Evolutionary conservation across 257 asterid species (phyloP).

Genomic region (Solanum paucissectum): DNA sequence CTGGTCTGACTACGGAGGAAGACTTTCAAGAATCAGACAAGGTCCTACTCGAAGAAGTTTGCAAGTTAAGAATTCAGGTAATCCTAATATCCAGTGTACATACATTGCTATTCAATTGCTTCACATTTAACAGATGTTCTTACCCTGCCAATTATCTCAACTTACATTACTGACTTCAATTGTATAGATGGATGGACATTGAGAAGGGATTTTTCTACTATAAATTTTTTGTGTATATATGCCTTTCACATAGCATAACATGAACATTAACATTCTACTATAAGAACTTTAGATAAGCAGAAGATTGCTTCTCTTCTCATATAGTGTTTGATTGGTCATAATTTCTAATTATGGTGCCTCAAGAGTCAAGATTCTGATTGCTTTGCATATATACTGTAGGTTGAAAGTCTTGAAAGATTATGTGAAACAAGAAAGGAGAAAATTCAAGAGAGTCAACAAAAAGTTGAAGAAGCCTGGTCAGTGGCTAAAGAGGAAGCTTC

Average conservation of each 20-base stretch:
- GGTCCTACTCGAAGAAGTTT: conserved; percentile 21
- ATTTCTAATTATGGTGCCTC: not conserved
- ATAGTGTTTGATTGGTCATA: not conserved
- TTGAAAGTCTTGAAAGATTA: conserved; percentile 22
- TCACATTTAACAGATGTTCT: not conserved
- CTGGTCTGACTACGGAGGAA: conserved; percentile 3
- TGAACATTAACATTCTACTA: not conserved
- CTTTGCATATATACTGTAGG: conserved; percentile 12
- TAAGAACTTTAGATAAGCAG: not conserved
- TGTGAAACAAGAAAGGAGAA: conserved; percentile 26
- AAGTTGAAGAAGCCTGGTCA: conserved; percentile 34
- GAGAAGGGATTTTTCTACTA: not conserved
- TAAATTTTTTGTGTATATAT: not conserved
- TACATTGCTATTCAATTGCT: not conserved
- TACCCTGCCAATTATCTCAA: not conserved
- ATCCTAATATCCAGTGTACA: not conserved
- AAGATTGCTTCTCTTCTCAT: not conserved
- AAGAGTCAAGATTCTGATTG: not conserved
- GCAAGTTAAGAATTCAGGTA: conserved; percentile 29
- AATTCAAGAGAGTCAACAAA: conserved; percentile 25
- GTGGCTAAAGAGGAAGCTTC: conserved; percentile 40
- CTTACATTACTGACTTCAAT: not conserved
- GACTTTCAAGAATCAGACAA: conserved; percentile 10
- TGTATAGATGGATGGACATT: not conserved
- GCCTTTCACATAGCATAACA: not conserved